Percentiles rank a stretch among this genome's conserved stretches.
Evolutionary conservation across 139 green algal species (phyloP).

Genomic region (Bryopsis sp.): DNA sequence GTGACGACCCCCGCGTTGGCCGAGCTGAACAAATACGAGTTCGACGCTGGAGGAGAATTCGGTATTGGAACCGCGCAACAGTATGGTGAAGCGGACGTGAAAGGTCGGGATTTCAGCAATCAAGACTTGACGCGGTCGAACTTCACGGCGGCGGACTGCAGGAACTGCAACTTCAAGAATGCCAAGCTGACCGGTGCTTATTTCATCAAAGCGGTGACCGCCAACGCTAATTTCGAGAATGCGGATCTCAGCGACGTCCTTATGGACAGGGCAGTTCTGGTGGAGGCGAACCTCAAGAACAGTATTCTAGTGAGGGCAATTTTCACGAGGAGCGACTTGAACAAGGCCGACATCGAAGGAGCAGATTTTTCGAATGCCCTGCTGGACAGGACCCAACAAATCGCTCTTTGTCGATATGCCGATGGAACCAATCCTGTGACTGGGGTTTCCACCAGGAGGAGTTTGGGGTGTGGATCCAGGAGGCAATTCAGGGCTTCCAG

Average conservation of each 20-base stretch:
- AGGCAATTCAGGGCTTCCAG: constrained; percentile 32
- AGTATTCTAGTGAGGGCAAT: constrained; percentile 67
- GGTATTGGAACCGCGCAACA: constrained; percentile 13
- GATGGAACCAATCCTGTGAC: constrained; percentile 72
- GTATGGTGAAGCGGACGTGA: constrained; percentile 1
- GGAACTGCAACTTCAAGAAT: constrained; percentile 51
- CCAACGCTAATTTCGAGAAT: constrained; percentile 47
- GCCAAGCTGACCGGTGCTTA: constrained; percentile 33
- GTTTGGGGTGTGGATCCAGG: constrained; percentile 66
- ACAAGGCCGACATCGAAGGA: constrained; percentile 46
- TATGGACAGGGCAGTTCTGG: constrained; percentile 73
- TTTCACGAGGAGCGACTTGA: constrained; percentile 61
- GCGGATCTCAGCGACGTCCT: constrained; percentile 83
- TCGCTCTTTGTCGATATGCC: constrained; percentile 77
- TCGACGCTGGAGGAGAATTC: constrained; percentile 6
- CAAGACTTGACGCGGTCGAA: constrained; percentile 46
- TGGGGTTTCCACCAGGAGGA: constrained; percentile 69
- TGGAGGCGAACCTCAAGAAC: constrained; percentile 75
- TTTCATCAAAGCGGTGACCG: constrained; percentile 36
- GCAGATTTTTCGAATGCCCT: constrained; percentile 92
- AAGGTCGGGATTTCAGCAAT: constrained; percentile 7
- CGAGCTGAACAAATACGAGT: constrained; percentile 8
- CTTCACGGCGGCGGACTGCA: constrained; percentile 71
- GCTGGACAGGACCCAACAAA: constrained; percentile 80
- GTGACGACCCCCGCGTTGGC: background rate